phyloP scores from a whole-genome alignment of 1,284 basidiomycete species.

The Athelia psychrophila region DNA sequence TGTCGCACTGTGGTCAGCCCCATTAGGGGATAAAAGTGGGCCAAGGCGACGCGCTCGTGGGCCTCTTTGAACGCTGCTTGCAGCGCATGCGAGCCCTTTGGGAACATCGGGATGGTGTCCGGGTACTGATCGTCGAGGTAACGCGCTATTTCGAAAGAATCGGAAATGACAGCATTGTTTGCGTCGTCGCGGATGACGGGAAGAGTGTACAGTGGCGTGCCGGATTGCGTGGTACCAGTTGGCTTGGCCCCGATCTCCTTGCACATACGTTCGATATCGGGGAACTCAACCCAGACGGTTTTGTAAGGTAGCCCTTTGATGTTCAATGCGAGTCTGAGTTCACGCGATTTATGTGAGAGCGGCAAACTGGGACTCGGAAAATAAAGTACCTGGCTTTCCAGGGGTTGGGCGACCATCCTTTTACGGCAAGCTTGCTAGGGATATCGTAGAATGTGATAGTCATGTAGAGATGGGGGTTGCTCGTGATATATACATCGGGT shows the following conservation, averaged over 20 bases:
- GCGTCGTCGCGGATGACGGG: slow-evolving; percentile 3
- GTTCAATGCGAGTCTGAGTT: background rate
- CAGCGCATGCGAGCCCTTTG: slow-evolving; percentile 23
- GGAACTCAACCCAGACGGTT: background rate
- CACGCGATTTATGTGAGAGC: background rate
- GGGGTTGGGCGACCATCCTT: background rate
- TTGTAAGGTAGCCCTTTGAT: background rate
- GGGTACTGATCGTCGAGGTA: slow-evolving; percentile 41
- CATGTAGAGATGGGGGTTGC: too few species aligned
- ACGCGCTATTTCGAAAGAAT: slow-evolving; percentile 3
- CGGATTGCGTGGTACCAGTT: background rate
- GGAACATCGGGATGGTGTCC: slow-evolving; percentile 26
- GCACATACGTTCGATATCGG: background rate
- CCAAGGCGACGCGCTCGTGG: slow-evolving; percentile 14
- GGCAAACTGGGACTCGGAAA: background rate
- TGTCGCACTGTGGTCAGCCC: slow-evolving; percentile 18
- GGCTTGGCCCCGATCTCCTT: background rate
- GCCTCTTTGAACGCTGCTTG: slow-evolving; percentile 27
- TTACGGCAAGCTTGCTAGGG: background rate
- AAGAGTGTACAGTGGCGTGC: slow-evolving; percentile 1
- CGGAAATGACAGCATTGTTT: background rate
- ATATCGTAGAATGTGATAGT: too few species aligned
- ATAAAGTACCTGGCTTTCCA: background rate
- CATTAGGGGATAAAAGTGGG: slow-evolving; percentile 16
- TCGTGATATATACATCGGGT: too few species aligned